Evolutionary conservation across 2,329 filamentous ascomycete species (phyloP), one percentile per base, ranked within the genome.

Genomic region (Colletotrichum magnum): DNA sequence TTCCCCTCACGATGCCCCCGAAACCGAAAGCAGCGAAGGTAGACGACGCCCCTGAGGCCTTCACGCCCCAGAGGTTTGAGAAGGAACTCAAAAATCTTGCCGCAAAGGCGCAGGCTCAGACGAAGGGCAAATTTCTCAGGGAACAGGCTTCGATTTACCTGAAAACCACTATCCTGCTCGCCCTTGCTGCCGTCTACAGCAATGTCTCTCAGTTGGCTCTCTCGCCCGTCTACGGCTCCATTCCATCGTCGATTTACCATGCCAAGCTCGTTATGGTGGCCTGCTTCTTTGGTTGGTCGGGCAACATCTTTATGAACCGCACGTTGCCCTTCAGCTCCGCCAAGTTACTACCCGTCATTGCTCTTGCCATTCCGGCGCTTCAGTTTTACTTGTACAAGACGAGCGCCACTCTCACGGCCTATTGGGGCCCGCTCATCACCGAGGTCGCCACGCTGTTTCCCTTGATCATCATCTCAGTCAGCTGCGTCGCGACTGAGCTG

Each of bases 161-260:
- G 71, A 81, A 81, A 71, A 79, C 82, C 2, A 72, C 76, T 21
- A 75, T 79, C n/a, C 76, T 91, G 16, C 81, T 91, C 71, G 73
- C 83, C 28, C 82, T 93, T 53, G 85, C 88, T 10, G 93, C 90
- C 52, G 77, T 91, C 50, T 90, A 88, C 69, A 91, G 92, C 54
- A 89, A 90, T 71, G 88, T 92, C 67, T 95, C 93, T 1, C 89
- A 94, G 77, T 85, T 94, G 71, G 91, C 89, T 47, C 85, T 98
- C 41, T 93, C 94, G 21, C 96, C 96, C 2, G 92, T 97, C 12
- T 98, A 97, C 80, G 96, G 96, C 60, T 90, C 91, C 16, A 93
- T 97, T 45, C 93, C 95, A 1, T 86, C 94, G 1, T 87, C 89
- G 1, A 84, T 92, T 72, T 92, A 91, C 79, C 95, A 98, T 78